Base-by-base conservation (phyloP, 2,329 filamentous ascomycete species). In the Albophoma yamanashiensis region DNA sequence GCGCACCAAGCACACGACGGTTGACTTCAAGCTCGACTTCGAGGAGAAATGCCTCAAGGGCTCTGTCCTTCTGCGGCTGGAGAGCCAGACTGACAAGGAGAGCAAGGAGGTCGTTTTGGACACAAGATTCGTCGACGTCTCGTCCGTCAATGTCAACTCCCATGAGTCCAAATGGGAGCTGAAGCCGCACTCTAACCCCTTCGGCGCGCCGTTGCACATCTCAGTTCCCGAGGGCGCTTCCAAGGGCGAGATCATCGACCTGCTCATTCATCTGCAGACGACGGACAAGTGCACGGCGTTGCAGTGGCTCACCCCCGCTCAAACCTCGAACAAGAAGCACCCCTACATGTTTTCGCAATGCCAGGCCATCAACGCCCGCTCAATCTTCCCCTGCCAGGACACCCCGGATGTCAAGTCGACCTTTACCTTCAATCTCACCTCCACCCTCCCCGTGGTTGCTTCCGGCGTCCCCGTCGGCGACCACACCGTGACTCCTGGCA, bases 331-430 rank as follows among this genome's bases (percentile, higher is more conserved):
- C 82, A 92, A 92, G 78, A 94, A 92, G 75, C 89, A 95, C 66
- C 93, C 93, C 1, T 97, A 97, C 75, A 93, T 97, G 87, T 97
- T 97, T 78, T 95, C 91, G 53, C 94, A 97, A 78, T 96, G 92
- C 74, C 93, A 99, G 79, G 92, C 93, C 59, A 97, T 97, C 69
- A 92, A 97, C 69, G 91, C 91, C 52, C 87, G 94, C 62, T 96
- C 92, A 56, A 84, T 97, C 62, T 96, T 97, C 74, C 94, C 94
- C 8, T 97, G 93, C 75, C 93, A 97, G 77, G 94, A 99, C 71
- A 97, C 94, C 0, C 94, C 94, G 3, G 93, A 97, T 72, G 89
- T 97, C 68, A 99, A 99, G 79, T 92, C 90, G n/a, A 95, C 92
- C 1, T 92, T 92, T 75, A 86, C 87, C 63, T 97, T 97, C 78